Evolutionary conservation across 495 filamentous ascomycete genomes (phyloP).

Genomic region (Letharia lupina): DNA sequence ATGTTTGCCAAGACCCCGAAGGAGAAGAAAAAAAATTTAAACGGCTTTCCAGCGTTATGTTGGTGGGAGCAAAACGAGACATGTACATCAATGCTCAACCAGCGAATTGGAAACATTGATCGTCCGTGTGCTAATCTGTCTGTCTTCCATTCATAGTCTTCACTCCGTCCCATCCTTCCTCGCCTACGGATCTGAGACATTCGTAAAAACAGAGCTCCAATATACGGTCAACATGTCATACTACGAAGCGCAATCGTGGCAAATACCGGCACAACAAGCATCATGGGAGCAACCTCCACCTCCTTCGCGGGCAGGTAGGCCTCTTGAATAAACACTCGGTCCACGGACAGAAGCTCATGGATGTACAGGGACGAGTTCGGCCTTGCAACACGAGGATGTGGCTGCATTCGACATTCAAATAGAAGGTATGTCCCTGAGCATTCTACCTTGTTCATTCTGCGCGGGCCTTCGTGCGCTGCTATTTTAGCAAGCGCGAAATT

Average conservation of each 20-base stretch:
- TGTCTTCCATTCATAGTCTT: conserved; percentile 1
- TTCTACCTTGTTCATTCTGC: background rate
- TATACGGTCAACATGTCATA: conserved; percentile 59
- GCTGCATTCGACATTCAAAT: conserved; percentile 81
- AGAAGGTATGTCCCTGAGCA: conserved; percentile 59
- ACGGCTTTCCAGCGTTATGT: background rate
- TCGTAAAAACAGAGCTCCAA: background rate
- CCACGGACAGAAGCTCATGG: conserved; percentile 23
- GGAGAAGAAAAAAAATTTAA: background rate
- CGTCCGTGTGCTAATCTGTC: conserved; percentile 2
- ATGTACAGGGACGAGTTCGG: conserved; percentile 61
- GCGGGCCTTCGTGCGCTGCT: background rate
- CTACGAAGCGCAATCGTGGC: conserved; percentile 84
- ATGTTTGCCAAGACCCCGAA: background rate
- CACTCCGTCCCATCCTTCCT: conserved; percentile 9
- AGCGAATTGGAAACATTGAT: background rate
- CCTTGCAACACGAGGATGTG: conserved; percentile 67
- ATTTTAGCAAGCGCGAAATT: background rate
- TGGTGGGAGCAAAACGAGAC: conserved; percentile 5
- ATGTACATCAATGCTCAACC: background rate
- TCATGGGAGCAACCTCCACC: conserved; percentile 81
- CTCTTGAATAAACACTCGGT: background rate
- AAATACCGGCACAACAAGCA: conserved; percentile 51
- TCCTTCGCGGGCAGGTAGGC: conserved; percentile 76
- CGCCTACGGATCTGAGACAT: background rate